Percentiles rank a stretch among this genome's conserved stretches.
Evolutionary conservation across 192 early-diverging fungal species (phyloP).

Genomic region (Irineochytrium annulatum): DNA sequence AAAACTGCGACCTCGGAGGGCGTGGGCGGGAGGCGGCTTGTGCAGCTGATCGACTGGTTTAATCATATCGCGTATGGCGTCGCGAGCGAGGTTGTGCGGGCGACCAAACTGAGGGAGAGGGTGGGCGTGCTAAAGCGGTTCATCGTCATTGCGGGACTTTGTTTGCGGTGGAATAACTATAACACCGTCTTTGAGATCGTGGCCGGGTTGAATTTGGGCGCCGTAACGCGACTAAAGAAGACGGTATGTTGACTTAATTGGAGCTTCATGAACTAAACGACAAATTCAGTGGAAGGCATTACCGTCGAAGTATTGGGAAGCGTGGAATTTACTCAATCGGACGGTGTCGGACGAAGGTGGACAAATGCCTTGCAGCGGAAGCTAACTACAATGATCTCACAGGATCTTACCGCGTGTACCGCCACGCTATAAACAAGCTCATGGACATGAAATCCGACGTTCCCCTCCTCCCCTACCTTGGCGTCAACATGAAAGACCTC

Average conservation of each 20-base stretch:
- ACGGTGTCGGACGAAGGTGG: conserved; percentile 63
- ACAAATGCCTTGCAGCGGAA: conserved; percentile 37
- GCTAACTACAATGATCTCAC: conserved; percentile 4
- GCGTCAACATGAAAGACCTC: conserved; percentile 74
- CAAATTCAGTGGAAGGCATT: conserved; percentile 49
- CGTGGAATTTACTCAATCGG: conserved; percentile 51
- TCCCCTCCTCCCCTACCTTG: conserved; percentile 74
- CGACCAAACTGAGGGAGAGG: conserved; percentile 34
- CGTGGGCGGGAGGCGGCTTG: conserved; percentile 25
- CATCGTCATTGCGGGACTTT: conserved; percentile 46
- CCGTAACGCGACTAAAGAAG: conserved; percentile 63
- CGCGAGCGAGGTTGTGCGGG: conserved; percentile 42
- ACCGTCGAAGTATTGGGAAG: conserved; percentile 64
- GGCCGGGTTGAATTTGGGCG: conserved; percentile 67
- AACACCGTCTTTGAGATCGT: conserved; percentile 76
- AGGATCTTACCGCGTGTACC: conserved; percentile 42
- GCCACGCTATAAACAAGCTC: conserved; percentile 12
- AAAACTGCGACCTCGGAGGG: conserved; percentile 32
- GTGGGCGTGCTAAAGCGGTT: conserved; percentile 46
- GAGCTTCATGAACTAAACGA: too few relatives aligned
- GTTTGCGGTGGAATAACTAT: conserved; percentile 54
- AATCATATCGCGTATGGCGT: conserved; percentile 44
- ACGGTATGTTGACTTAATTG: conserved; percentile 32
- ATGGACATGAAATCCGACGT: conserved; percentile 17
- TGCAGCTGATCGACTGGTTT: conserved; percentile 36